A percentile compares a stretch with the other conserved stretches of the same genome.
Conservation (phyloP, 1,139 yeast species). For the Yamadazyma spencermartinsiae region DNA sequence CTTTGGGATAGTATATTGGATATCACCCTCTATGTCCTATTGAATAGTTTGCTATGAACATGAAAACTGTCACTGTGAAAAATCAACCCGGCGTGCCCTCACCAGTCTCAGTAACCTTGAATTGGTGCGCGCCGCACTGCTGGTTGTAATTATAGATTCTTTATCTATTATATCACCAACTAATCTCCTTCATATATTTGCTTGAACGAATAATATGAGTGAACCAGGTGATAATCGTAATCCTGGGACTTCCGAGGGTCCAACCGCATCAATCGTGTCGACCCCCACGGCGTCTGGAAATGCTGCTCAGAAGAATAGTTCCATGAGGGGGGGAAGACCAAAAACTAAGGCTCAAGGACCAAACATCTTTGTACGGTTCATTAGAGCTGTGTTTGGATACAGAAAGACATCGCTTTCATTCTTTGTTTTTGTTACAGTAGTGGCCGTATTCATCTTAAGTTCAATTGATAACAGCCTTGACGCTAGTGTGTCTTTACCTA, state of each 20-base stretch:
- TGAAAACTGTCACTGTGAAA: background rate
- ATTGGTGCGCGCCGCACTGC: background rate
- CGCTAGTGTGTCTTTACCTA: constrained; percentile 43
- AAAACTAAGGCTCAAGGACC: constrained; percentile 7
- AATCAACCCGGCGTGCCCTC: background rate
- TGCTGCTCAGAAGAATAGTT: background rate
- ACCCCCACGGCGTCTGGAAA: constrained; percentile 1
- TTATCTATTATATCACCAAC: background rate
- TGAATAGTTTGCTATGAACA: background rate
- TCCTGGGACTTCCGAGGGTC: constrained; percentile 1
- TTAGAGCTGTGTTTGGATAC: constrained; percentile 50
- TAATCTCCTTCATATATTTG: background rate
- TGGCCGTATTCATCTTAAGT: constrained; percentile 32
- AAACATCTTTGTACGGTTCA: constrained; percentile 14
- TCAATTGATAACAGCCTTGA: constrained; percentile 35
- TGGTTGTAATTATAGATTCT: background rate
- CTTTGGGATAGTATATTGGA: too few species aligned
- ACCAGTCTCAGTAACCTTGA: too few species aligned
- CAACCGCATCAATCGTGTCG: constrained; percentile 5
- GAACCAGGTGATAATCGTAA: constrained; percentile 4
- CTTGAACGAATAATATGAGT: constrained; percentile 4
- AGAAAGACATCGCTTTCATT: constrained; percentile 60
- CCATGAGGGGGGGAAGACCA: constrained; percentile 2
- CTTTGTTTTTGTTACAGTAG: constrained; percentile 44
- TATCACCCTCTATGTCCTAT: background rate